A percentile compares a stretch with the other conserved stretches of the same genome.
phyloP scores from a whole-genome alignment of 306 rosid species.

The Trifolium dubium region DNA sequence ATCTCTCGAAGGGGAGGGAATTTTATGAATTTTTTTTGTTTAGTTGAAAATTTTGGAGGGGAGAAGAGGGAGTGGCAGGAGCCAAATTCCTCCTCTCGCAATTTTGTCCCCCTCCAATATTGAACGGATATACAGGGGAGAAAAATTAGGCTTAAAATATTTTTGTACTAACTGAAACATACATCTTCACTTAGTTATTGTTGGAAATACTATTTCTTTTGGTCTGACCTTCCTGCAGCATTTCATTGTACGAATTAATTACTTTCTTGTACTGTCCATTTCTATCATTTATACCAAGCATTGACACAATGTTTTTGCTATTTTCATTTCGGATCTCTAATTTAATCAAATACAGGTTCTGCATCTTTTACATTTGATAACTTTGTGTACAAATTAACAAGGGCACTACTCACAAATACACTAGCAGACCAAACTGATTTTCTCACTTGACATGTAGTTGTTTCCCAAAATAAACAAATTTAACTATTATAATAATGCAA shows the following conservation, averaged over 20 bases:
- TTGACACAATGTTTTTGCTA: too few relatives aligned
- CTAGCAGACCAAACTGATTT: constrained; percentile 68
- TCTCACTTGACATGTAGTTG: constrained; percentile 55
- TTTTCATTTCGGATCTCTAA: constrained; percentile 44
- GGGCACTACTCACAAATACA: constrained; percentile 69
- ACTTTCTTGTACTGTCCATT: too few relatives aligned
- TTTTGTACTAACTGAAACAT: too few relatives aligned
- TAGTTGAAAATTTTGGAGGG: too few relatives aligned
- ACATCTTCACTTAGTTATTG: constrained; percentile 43
- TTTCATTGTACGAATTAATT: constrained; percentile 34
- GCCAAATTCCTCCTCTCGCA: too few relatives aligned
- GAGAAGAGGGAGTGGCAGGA: too few relatives aligned
- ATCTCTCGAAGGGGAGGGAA: too few relatives aligned
- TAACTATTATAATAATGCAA: constrained; percentile 26
- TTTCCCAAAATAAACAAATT: constrained; percentile 47
- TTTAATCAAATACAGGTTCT: constrained; percentile 63
- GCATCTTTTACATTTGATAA: constrained; percentile 51
- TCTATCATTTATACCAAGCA: too few relatives aligned
- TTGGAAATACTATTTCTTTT: constrained; percentile 64
- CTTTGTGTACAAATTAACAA: constrained; percentile 56
- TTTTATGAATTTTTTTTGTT: too few relatives aligned
- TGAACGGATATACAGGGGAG: too few relatives aligned
- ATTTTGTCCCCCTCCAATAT: too few relatives aligned
- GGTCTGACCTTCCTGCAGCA: constrained; percentile 67
- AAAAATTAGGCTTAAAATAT: too few relatives aligned